phyloP scores from a whole-genome alignment of 176 grass and related monocot species.

The Canna indica region DNA sequence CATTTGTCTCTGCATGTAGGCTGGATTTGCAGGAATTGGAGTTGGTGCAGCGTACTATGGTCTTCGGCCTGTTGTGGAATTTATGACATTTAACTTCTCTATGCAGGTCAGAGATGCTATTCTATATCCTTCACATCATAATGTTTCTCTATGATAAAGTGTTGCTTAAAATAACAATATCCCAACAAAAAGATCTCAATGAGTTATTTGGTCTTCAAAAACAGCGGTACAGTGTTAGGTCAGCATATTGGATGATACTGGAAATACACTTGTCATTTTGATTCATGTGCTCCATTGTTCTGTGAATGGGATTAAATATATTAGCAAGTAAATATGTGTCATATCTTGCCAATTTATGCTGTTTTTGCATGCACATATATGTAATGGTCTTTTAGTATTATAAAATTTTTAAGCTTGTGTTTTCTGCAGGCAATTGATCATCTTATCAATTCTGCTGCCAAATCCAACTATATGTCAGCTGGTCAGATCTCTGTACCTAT shows the following conservation, averaged over 20 bases:
- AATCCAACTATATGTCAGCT: constrained; percentile 98
- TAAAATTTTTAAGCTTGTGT: not conserved
- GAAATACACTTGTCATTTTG: not conserved
- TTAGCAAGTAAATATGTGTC: no score
- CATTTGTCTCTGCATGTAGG: constrained; percentile 39
- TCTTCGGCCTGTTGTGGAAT: constrained; percentile 72
- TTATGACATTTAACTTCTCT: constrained; percentile 99
- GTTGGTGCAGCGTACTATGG: constrained; percentile 95
- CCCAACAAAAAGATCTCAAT: not conserved
- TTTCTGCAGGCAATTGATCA: constrained; percentile 89
- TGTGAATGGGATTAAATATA: no score
- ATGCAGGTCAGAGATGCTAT: constrained; percentile 58
- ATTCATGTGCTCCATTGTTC: not conserved
- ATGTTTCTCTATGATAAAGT: not conserved
- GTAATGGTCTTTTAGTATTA: constrained; percentile 12
- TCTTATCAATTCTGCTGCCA: constrained; percentile 97
- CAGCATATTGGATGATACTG: not conserved
- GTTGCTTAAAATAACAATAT: not conserved
- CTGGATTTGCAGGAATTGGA: constrained; percentile 92
- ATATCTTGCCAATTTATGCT: no score
- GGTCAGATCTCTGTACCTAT: constrained; percentile 83
- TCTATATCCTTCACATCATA: not conserved
- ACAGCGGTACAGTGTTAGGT: not conserved
- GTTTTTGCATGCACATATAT: not conserved
- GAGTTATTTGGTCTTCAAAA: not conserved